Evolutionary conservation across 163 green algal genomes (phyloP), one percentile per base, ranked within the genome.

Genomic region (Chlamydomonas reinhardtii): DNA sequence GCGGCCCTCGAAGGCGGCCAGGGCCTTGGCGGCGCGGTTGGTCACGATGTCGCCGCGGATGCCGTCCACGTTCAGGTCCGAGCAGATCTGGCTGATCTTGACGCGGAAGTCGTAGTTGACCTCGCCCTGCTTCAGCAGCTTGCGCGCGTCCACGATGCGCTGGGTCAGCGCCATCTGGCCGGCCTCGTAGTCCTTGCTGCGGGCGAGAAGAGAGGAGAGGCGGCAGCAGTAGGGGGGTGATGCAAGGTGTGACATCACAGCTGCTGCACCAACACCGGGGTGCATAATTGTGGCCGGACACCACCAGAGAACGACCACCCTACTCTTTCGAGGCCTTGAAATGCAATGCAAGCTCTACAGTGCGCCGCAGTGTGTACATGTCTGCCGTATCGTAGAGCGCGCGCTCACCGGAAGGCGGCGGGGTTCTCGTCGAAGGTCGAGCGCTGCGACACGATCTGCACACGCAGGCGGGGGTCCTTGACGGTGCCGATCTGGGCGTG

Each of bases 1-100:
- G 59, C 95, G 90, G 24, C 93, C 93, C 89, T 99, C 96, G 68
- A 96, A 97, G 2, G 94, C 94, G 20, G 96, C 95, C 62, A 97
- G 94, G 4, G 97, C 97, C 73, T 92, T 93, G 54, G 95, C 95
- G 16, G 96, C 95, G 62, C 96, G 91, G 92, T 98, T 99, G 65
- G 91, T 95, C 29, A 98, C 95, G 73, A 99, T 98, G 95, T 99
- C 97, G 11, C 97, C 97, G 61, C 97, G 96, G 79, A 99, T 96
- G 85, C 97, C 97, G 87, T 99, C 97, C 54, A 99, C 94, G 85
- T 99, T 94, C 31, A 99, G 92, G 71, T 96, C 89, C 62, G 81
- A 91, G 89, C 94, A 96, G 70, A 93, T 89, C 86, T 93, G 89
- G 68, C 88, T 94, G 86, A 97, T 95, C 92, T 96, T 96, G 48